Evolutionary conservation across 2,329 filamentous ascomycete species (phyloP), one percentile per base, ranked within the genome.

Genomic region (Byssothecium circinans): DNA sequence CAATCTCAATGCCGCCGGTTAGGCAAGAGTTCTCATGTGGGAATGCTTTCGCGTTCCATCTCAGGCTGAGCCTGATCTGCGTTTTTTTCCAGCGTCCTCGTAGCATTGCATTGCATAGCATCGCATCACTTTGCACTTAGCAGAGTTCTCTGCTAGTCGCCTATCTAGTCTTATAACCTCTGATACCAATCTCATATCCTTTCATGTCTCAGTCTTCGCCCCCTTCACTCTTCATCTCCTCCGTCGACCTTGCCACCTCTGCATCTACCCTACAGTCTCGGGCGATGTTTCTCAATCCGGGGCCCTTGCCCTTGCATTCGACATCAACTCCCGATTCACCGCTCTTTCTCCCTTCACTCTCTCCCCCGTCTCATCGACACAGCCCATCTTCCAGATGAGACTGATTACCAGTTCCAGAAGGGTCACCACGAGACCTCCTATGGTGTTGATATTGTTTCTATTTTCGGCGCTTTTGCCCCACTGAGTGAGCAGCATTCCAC

Each of bases 101-200:
- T 32, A 42, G 40, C 40, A 32, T 41, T 41, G 38, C 27, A 41
- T 41, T 32, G 25, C 38, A 41, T 41, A 30, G 17, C 19, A 36
- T 38, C 35, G 35, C 35, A 38, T 22, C 19, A 18, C 14, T 18
- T n/a, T n/a, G 23, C 20, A 22, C 14, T n/a, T 15, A 12, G 17
- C 5, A 22, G 2, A 19, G 6, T 36, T 38, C 4, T 38, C 20
- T n/a, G 18, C 8, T 36, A 36, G 14, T 12, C 29, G 12, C 14
- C 6, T 32, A n/a, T 32, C 14, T 32, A 32, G 6, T 14, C 10
- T 14, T 32, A 14, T 32, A 32, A n/a, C 29, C 6, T 12, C 25
- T 27, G n/a, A n/a, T n/a, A n/a, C n/a, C n/a, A n/a, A n/a, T n/a
- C n/a, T n/a, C n/a, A 27, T 27, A n/a, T n/a, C 10, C 8, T 12